phyloP scores from a whole-genome alignment of 208 protist genomes.

The Vickermania spadyakhi region DNA sequence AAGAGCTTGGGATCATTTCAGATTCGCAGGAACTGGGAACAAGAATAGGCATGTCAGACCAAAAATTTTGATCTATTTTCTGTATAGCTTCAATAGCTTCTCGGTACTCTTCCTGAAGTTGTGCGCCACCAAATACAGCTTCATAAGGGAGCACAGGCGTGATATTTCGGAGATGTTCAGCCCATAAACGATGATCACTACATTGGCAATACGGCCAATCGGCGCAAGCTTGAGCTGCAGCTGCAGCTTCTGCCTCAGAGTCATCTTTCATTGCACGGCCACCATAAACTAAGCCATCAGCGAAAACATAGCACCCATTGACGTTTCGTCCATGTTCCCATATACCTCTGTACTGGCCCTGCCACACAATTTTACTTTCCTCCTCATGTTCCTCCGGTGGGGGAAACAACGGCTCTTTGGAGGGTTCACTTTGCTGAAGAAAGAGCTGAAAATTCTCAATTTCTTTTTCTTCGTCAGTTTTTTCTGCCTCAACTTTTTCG shows the following conservation, averaged over 20 bases:
- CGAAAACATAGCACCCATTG: constrained; percentile 72
- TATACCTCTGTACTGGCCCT: constrained; percentile 74
- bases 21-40: constrained; percentile 39
- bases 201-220: constrained; percentile 76
- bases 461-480: background rate
- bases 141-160: constrained; percentile 64
- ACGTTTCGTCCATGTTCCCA: constrained; percentile 71
- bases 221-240: background rate
- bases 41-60: constrained; percentile 35
- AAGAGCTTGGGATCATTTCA: constrained; percentile 37
- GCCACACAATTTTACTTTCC: constrained; percentile 11
- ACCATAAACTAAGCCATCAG: constrained; percentile 71
- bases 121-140: constrained; percentile 42
- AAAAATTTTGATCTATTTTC: constrained; percentile 6
- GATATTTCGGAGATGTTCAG: constrained; percentile 73
- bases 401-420: background rate
- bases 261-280: constrained; percentile 4
- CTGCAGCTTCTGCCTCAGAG: background rate
- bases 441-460: background rate
- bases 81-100: constrained; percentile 1
- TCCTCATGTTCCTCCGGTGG: background rate
- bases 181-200: constrained; percentile 76
- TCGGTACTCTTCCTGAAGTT: constrained; percentile 6
- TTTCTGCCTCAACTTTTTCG: background rate
- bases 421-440: background rate